Evolutionary conservation across 176 grass and related monocot genomes (phyloP).

Genomic region (Canna indica): DNA sequence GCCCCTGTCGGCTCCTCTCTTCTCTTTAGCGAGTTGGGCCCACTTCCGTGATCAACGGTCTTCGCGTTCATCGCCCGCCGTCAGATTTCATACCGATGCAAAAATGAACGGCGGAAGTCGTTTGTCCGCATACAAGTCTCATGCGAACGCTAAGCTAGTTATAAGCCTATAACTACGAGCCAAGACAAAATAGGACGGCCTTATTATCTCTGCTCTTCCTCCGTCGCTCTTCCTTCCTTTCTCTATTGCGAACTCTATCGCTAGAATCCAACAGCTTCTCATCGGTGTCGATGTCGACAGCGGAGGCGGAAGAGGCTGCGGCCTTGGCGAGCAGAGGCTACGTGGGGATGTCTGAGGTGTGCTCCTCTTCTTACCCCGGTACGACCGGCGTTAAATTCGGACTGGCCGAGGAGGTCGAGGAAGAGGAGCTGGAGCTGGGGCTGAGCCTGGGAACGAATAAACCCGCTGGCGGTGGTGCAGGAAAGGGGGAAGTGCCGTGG

Average conservation of each 20-base stretch:
- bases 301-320: neutral
- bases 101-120: neutral
- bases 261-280: neutral
- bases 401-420: constrained; percentile 1
- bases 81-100: neutral
- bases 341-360: neutral
- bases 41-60: neutral
- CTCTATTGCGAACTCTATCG: neutral
- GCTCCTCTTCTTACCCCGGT: constrained; percentile 7
- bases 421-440: neutral
- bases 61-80: neutral
- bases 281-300: neutral
- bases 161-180: neutral
- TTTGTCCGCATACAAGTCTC: neutral
- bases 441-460: constrained; percentile 1
- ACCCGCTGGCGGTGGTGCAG: neutral
- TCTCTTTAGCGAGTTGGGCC: neutral
- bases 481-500: neutral
- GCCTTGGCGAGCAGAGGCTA: neutral
- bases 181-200: neutral
- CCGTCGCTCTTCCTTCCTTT: too few species aligned
- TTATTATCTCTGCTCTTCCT: too few species aligned
- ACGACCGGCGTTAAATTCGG: neutral
- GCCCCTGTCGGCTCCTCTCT: neutral
- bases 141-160: neutral